phyloP scores from a whole-genome alignment of 495 filamentous ascomycete species.

The Immersiella caudata region DNA sequence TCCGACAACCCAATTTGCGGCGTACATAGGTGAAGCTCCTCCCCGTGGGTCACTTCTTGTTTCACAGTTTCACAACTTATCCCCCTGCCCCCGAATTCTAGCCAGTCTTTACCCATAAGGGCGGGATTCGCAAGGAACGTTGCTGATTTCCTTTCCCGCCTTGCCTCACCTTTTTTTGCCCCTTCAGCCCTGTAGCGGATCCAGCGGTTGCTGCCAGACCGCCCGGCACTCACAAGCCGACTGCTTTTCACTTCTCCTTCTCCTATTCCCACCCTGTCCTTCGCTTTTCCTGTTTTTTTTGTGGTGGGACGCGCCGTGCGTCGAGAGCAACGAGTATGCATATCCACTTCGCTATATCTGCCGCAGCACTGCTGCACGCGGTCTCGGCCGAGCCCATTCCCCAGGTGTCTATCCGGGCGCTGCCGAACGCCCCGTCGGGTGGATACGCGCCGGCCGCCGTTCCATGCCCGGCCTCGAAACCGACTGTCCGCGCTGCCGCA shows the following conservation, averaged over 20 bases:
- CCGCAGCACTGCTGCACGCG: neutral
- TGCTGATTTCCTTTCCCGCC: neutral
- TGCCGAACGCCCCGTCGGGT: constrained; percentile 59
- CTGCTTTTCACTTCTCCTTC: neutral
- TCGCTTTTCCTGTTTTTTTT: neutral
- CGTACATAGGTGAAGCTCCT: neutral
- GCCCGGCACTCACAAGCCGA: neutral
- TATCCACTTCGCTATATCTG: neutral
- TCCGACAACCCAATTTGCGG: neutral
- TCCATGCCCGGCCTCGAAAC: constrained; percentile 52
- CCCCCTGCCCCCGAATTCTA: neutral
- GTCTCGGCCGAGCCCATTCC: constrained; percentile 9
- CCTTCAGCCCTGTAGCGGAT: neutral
- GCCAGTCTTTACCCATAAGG: neutral
- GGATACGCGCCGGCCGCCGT: constrained; percentile 58
- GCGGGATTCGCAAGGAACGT: neutral
- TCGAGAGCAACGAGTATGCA: constrained; percentile 1
- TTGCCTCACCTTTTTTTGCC: neutral
- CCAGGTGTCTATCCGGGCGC: constrained; percentile 35
- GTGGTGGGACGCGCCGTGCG: neutral
- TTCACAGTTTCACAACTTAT: neutral
- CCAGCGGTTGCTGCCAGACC: neutral
- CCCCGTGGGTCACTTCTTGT: neutral
- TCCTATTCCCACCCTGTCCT: neutral
- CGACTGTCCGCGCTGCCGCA: constrained; percentile 54